A percentile compares a stretch with the other conserved stretches of the same genome.
Conservation (phyloP, 352 stramenopile genomes). For the Pythium biforme region DNA sequence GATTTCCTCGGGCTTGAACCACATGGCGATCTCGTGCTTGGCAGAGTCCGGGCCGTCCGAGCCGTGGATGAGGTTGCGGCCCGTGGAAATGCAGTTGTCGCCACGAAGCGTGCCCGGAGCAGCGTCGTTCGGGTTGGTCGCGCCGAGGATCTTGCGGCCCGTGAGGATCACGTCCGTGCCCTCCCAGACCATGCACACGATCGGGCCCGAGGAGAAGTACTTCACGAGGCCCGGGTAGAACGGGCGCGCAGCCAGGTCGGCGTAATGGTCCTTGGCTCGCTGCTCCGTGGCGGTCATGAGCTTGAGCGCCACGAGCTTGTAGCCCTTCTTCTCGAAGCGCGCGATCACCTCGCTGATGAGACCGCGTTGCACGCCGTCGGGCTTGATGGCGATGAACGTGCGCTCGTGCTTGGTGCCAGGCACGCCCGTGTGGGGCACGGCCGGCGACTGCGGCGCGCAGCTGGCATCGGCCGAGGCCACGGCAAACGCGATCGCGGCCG, state of each 20-base stretch:
- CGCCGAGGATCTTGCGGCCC: constrained; percentile 94
- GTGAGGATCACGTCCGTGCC: constrained; percentile 93
- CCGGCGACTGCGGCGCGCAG: constrained; percentile 27
- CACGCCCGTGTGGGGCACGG: constrained; percentile 70
- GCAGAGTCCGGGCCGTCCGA: constrained; percentile 91
- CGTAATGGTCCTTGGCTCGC: constrained; percentile 92
- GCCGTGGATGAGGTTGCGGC: constrained; percentile 93
- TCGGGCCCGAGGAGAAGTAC: constrained; percentile 92
- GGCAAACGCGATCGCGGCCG: constrained; percentile 49
- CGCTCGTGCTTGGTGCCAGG: constrained; percentile 91
- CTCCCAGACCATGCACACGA: constrained; percentile 95
- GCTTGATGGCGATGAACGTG: constrained; percentile 96
- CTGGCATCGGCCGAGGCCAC: constrained; percentile 48
- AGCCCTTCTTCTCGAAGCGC: constrained; percentile 95
- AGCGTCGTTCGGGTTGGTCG: constrained; percentile 94
- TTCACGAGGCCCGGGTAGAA: constrained; percentile 92
- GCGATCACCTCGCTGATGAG: constrained; percentile 94
- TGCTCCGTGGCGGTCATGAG: constrained; percentile 91
- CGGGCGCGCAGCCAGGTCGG: constrained; percentile 88
- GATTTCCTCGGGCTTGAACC: constrained; percentile 91
- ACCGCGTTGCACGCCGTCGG: constrained; percentile 92
- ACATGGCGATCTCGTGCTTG: constrained; percentile 93
- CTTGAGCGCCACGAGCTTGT: constrained; percentile 95
- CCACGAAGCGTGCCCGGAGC: constrained; percentile 93
- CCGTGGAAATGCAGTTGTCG: constrained; percentile 92